Conservation (phyloP, 345 rosid genomes). For the Sisymbrium irio region DNA sequence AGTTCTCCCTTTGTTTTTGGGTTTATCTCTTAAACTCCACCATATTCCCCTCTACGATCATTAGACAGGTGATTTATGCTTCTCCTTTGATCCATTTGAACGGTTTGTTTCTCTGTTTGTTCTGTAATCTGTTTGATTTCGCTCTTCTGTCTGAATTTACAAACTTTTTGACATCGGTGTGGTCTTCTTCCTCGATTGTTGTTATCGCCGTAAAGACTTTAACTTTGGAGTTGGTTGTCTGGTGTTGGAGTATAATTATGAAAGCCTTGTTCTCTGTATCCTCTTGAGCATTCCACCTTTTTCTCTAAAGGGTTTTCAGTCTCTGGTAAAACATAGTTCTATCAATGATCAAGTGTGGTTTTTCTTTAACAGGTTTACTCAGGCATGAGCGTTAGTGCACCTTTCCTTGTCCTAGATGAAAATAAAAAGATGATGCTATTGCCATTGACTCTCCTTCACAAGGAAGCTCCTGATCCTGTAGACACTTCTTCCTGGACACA, state of each 20-base stretch:
- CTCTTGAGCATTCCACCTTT: too few relatives aligned
- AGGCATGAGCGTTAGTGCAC: slow-evolving; percentile 39
- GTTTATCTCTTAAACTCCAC: slow-evolving; percentile 48
- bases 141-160: background rate
- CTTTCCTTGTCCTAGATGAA: slow-evolving; percentile 58
- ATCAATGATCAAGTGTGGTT: too few relatives aligned
- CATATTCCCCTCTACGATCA: slow-evolving; percentile 43
- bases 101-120: background rate
- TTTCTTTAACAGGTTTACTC: slow-evolving; percentile 41
- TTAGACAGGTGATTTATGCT: slow-evolving; percentile 45
- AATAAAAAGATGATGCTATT: slow-evolving; percentile 49
- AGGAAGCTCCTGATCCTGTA: slow-evolving; percentile 41
- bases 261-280: background rate
- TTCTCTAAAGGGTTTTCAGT: too few relatives aligned
- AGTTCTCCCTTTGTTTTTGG: slow-evolving; percentile 61
- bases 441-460: slow-evolving; percentile 39
- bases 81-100: background rate
- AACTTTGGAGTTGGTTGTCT: background rate
- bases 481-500: slow-evolving; percentile 33
- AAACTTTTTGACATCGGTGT: background rate
- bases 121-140: background rate
- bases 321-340: too few relatives aligned
- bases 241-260: background rate
- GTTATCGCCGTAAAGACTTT: background rate
- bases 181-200: background rate